Percentiles rank a stretch among this genome's conserved stretches.
Evolutionary conservation across 345 rosid species (phyloP).

Genomic region (Conringia planisiliqua): DNA sequence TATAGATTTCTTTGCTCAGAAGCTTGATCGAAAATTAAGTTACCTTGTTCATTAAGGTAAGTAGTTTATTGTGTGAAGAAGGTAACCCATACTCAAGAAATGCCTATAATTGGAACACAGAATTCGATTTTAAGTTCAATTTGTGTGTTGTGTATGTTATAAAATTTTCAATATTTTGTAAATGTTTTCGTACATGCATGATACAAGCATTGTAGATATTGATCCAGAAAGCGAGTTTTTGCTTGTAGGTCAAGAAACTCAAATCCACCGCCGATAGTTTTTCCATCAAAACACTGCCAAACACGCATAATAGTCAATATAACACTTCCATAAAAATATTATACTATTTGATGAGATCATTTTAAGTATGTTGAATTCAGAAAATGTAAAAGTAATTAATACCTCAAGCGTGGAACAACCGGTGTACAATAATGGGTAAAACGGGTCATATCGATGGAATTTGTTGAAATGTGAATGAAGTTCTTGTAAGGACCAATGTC

Average conservation of each 20-base stretch:
- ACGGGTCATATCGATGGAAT: constrained; percentile 46
- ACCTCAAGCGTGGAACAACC: constrained; percentile 50
- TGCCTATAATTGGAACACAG: constrained; percentile 45
- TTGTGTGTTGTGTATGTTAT: not conserved
- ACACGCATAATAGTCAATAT: not conserved
- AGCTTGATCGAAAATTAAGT: not conserved
- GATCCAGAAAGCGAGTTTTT: constrained; percentile 95
- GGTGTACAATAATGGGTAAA: constrained; percentile 40
- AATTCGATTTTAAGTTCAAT: not conserved
- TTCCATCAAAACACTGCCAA: constrained; percentile 58
- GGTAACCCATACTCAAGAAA: constrained; percentile 88
- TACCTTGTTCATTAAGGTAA: constrained; percentile 86
- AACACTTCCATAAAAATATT: not conserved
- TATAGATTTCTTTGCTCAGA: not conserved
- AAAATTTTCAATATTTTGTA: not conserved
- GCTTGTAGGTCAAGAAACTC: constrained; percentile 75
- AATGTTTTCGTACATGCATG: constrained; percentile 83
- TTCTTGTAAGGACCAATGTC: constrained; percentile 81
- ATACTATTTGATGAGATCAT: not conserved
- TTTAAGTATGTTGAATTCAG: not conserved
- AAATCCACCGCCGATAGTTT: constrained; percentile 62
- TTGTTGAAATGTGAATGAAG: constrained; percentile 65
- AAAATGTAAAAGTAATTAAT: not conserved
- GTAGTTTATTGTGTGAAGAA: constrained; percentile 69
- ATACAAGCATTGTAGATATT: constrained; percentile 83